A percentile compares a stretch with the other conserved stretches of the same genome.
phyloP scores from a whole-genome alignment of 495 filamentous ascomycete genomes.

The Clavariopsis aquatica region DNA sequence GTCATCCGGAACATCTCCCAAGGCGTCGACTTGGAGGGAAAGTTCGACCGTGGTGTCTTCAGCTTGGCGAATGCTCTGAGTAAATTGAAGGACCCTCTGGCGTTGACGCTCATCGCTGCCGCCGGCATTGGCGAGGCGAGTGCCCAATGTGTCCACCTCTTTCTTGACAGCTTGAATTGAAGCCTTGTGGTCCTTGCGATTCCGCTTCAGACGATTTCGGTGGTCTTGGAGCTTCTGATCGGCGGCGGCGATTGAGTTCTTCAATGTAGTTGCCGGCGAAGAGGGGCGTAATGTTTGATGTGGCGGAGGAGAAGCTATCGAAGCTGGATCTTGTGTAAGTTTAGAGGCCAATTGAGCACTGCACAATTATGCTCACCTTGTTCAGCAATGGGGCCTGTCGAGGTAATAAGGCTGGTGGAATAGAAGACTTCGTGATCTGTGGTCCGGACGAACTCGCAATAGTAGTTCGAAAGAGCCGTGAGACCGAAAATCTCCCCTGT shows the following conservation, averaged over 20 bases:
- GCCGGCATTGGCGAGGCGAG: constrained; percentile 68
- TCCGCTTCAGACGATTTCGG: constrained; percentile 70
- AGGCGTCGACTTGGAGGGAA: constrained; percentile 62
- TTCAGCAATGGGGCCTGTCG: constrained; percentile 67
- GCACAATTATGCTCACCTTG: constrained; percentile 50
- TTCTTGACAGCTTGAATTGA: constrained; percentile 68
- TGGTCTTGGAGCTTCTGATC: constrained; percentile 77
- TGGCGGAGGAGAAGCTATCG: constrained; percentile 56
- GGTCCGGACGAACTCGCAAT: constrained; percentile 78
- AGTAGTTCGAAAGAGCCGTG: constrained; percentile 80
- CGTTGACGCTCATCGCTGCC: constrained; percentile 79
- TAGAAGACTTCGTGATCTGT: constrained; percentile 73
- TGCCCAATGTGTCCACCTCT: constrained; percentile 74
- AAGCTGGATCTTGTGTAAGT: constrained; percentile 46
- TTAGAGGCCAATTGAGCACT: neutral
- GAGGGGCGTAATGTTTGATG: constrained; percentile 65
- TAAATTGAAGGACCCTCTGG: constrained; percentile 74
- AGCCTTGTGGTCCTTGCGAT: constrained; percentile 77
- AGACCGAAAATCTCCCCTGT: constrained; percentile 86
- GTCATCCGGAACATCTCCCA: constrained; percentile 69
- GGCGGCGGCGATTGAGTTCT: constrained; percentile 79
- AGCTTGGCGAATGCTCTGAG: constrained; percentile 78
- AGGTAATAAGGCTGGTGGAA: constrained; percentile 77
- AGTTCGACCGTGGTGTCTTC: constrained; percentile 69
- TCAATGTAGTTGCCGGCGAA: constrained; percentile 86